Evolutionary conservation across 108 stramenopile species (phyloP), one percentile per base, ranked within the genome.

Genomic region (Nitzschia palea): DNA sequence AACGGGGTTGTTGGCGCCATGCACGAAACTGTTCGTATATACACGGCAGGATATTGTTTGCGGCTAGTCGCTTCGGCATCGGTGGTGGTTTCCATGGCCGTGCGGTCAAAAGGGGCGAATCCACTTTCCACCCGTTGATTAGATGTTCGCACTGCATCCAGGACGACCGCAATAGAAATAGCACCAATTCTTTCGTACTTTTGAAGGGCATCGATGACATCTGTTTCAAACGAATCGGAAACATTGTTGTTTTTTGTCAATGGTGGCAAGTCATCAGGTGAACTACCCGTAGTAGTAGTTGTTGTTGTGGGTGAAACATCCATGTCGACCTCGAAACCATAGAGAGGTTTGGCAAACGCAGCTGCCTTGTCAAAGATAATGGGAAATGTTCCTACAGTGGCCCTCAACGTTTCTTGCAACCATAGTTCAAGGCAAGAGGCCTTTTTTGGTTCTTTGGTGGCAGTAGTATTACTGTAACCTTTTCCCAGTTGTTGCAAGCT

Each of bases 101-200:
- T 27, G 9, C 35, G 10, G 9, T 63, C 45, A 22, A 48, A 18
- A 4, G 28, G 44, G 3, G 32, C 20, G 20, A 67, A 50, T 2
- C 66, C 66, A 20, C 40, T 29, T 55, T 67, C 66, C 53, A 67
- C n/a, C 12, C 35, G 52, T n/a, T 27, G 34, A 55, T 67, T 67
- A 10, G 53, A 36, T 27, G 66, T 67, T 29, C 54, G 54, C 17
- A 35, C 35, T 3, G 66, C 66, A 67, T 67, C 66, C 1, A 55
- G 6, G 3, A 67, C 66, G 42, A 67, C 36, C 1, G 66, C 32
- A 10, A 67, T 34, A 10, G 66, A 55, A 15, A 67, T 26, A 23
- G 52, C 31, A 17, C 66, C 66, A n/a, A 34, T 33, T 18, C 4
- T 67, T 44, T 67, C 47, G 18, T 67, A 51, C 17, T 33, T 32